A percentile compares a stretch with the other conserved stretches of the same genome.
Evolutionary conservation across 2,329 filamentous ascomycete genomes (phyloP).

Genomic region (Aureobasidium mangrovei): DNA sequence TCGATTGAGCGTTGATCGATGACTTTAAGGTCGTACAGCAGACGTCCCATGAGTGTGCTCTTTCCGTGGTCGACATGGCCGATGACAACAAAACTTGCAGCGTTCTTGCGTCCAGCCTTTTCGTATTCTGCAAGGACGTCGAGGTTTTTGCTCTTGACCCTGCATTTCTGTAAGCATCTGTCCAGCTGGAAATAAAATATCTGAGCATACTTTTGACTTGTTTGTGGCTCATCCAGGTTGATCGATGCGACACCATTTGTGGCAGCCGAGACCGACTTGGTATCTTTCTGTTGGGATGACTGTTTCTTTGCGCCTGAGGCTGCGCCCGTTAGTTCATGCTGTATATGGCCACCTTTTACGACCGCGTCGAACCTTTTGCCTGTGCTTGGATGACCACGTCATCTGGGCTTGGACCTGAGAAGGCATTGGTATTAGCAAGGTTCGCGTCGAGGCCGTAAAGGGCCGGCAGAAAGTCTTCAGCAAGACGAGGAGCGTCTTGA

Average conservation of each 20-base stretch:
- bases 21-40: slow-evolving; percentile 79
- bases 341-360: background rate
- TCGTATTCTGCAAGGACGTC: slow-evolving; percentile 75
- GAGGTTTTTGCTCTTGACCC: slow-evolving; percentile 62
- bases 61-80: slow-evolving; percentile 97
- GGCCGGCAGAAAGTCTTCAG: slow-evolving; percentile 28
- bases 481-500: background rate
- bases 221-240: slow-evolving; percentile 38
- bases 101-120: slow-evolving; percentile 66
- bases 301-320: slow-evolving; percentile 16
- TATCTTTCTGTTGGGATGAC: slow-evolving; percentile 26
- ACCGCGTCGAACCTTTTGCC: slow-evolving; percentile 34
- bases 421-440: slow-evolving; percentile 49
- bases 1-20: slow-evolving; percentile 84
- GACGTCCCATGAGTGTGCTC: slow-evolving; percentile 92
- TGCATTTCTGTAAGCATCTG: slow-evolving; percentile 19
- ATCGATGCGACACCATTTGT: slow-evolving; percentile 41
- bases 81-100: slow-evolving; percentile 40
- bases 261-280: slow-evolving; percentile 21
- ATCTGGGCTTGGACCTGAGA: slow-evolving; percentile 82
- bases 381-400: slow-evolving; percentile 82
- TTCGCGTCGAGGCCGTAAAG: slow-evolving; percentile 31
- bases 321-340: slow-evolving; percentile 10
- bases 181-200: no score
- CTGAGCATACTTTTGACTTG: slow-evolving; percentile 5